phyloP scores from a whole-genome alignment of 129 eudicot species.

The Escallonia herrerae region DNA sequence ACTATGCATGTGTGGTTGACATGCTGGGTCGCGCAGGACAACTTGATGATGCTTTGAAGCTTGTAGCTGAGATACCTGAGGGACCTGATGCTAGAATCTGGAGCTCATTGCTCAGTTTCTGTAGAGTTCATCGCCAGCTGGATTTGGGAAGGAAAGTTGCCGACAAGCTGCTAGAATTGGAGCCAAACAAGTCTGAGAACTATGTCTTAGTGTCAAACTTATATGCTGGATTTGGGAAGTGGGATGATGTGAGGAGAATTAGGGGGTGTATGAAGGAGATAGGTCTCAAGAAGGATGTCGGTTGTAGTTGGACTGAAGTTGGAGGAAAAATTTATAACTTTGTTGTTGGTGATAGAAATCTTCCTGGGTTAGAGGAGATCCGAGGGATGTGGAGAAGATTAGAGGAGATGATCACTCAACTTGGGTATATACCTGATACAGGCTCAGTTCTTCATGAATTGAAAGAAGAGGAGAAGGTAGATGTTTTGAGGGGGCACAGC shows the following conservation, averaged over 20 bases:
- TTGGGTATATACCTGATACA: conserved; percentile 36
- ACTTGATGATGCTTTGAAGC: conserved; percentile 39
- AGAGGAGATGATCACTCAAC: conserved; percentile 21
- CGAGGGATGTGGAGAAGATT: conserved; percentile 32
- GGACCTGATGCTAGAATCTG: conserved; percentile 52
- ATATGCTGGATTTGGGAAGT: conserved; percentile 36
- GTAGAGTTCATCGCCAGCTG: conserved; percentile 42
- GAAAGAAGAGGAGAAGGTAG: conserved; percentile 30
- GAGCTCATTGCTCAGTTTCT: conserved; percentile 56
- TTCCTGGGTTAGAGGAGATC: conserved; percentile 17
- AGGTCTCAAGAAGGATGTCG: conserved; percentile 37
- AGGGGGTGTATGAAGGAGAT: conserved; percentile 41
- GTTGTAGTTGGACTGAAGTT: conserved; percentile 61
- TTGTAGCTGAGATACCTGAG: conserved; percentile 37
- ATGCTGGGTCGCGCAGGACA: conserved; percentile 57
- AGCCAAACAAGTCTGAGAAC: conserved; percentile 45
- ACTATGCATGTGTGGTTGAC: conserved; percentile 60
- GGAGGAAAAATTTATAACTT: conserved; percentile 45
- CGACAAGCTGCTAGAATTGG: conserved; percentile 31
- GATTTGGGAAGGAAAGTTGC: conserved; percentile 39
- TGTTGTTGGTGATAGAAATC: conserved; percentile 32
- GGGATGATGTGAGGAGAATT: conserved; percentile 51
- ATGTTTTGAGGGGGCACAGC: conserved; percentile 36
- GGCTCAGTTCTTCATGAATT: conserved; percentile 38
- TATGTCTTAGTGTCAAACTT: conserved; percentile 51